Percentiles rank a stretch among this genome's conserved stretches.
These are phyloP conservation scores for Drosera spatulata DNA, from an alignment of 179 eudicot species.

Conservation along the genomic window DNA sequence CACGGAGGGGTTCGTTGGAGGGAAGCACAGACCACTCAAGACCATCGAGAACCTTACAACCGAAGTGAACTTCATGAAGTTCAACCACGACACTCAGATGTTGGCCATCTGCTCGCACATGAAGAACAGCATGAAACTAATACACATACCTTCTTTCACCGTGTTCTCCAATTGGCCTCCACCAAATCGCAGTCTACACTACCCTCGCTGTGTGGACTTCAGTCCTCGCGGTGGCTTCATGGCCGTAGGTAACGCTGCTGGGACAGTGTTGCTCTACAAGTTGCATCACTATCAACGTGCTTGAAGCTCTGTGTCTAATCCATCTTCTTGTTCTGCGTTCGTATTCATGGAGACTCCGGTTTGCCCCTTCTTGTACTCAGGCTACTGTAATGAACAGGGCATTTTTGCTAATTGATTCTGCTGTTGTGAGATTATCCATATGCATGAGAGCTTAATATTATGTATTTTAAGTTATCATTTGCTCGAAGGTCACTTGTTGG, in stretches of 20 bases:
- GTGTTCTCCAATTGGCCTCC: constrained; percentile 93
- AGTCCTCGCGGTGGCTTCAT: constrained; percentile 88
- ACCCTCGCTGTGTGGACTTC: constrained; percentile 68
- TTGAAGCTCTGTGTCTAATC: constrained; percentile 5
- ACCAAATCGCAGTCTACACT: constrained; percentile 21
- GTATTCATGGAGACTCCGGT: neutral
- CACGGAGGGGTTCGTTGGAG: constrained; percentile 62
- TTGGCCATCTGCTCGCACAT: constrained; percentile 42
- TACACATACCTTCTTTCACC: constrained; percentile 55
- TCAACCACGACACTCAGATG: constrained; percentile 31
- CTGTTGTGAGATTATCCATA: neutral
- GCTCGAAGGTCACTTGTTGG: too few relatives aligned
- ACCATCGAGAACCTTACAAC: constrained; percentile 50
- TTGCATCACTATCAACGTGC: constrained; percentile 62
- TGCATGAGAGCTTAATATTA: too few relatives aligned
- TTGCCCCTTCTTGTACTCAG: neutral
- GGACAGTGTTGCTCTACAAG: constrained; percentile 78
- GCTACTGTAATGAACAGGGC: neutral
- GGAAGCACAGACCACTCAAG: constrained; percentile 74
- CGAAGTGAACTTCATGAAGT: constrained; percentile 40
- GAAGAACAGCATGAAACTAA: constrained; percentile 56
- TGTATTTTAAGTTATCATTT: too few relatives aligned
- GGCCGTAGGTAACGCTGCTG: constrained; percentile 83
- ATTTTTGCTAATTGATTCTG: neutral
- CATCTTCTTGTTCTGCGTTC: neutral